phyloP scores from a whole-genome alignment of 257 asterid species.

The Marsdenia floribunda region DNA sequence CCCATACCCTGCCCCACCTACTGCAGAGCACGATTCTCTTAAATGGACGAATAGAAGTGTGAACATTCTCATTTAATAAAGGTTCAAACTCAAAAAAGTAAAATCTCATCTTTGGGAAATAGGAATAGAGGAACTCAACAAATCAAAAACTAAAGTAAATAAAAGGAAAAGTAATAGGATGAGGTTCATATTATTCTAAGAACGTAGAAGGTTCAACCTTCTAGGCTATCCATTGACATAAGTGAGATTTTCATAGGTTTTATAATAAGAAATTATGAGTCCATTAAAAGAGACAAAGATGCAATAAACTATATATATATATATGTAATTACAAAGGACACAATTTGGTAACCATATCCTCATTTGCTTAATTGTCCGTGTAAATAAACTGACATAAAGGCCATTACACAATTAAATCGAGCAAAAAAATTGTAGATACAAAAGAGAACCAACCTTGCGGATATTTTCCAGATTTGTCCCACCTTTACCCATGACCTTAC shows the following conservation, averaged over 20 bases:
- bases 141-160: background rate
- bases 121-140: background rate
- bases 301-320: background rate
- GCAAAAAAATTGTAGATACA: background rate
- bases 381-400: background rate
- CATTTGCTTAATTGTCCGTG: background rate
- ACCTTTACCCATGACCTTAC: constrained; percentile 85
- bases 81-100: background rate
- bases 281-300: background rate
- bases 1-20: background rate
- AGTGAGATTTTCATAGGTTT: background rate
- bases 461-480: constrained; percentile 89
- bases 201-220: background rate
- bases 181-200: constrained; percentile 1
- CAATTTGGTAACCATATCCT: background rate
- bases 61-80: background rate
- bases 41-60: background rate
- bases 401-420: constrained; percentile 1
- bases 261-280: background rate
- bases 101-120: background rate
- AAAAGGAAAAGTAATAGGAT: background rate
- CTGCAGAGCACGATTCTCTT: background rate
- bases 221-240: background rate
- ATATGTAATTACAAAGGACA: background rate
- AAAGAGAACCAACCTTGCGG: constrained; percentile 55